Evolutionary conservation across 2,329 filamentous ascomycete species (phyloP), one percentile per base, ranked within the genome.

Genomic region (Catunica adiposa): DNA sequence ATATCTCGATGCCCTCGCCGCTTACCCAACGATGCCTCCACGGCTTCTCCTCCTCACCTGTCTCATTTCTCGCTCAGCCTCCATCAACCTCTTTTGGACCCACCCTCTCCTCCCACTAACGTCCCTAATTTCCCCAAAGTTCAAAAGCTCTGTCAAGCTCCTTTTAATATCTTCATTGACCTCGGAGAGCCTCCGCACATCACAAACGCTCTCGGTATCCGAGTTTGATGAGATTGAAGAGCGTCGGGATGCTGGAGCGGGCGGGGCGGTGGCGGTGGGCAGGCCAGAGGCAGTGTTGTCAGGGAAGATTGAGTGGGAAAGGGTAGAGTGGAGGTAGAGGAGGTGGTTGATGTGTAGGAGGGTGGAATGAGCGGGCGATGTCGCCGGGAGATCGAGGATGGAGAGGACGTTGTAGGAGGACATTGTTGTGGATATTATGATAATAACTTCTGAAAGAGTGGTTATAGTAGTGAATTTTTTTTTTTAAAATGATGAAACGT

Each of bases 91-190:
- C 20, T 73, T 70, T 64, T 80, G 78, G 34, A 80, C 75, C 73
- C 76, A 80, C 58, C 71, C 76, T 51, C 78, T 75, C 63, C 78
- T 74, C 1, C 70, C 67, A 26, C 67, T 66, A 58, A 79, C 74
- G 48, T 64, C 66, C 44, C 76, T 74, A 15, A 79, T 75, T 38
- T 71, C 67, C 23, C 76, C 73, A 65, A 76, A 80, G 66, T 80
- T 82, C 62, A 82, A 72, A 14, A 82, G 71, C 64, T 80, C 77
- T 4, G 77, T 82, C 61, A 82, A 63, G 1, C 76, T 74, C 31
- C 76, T 72, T 68, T 82, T 82, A 68, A 81, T 77, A 61, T 74
- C 72, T 65, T 80, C 77, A 65, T 78, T 79, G 65, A 80, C 73
- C 59, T 74, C 70, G 53, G 70, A 76, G 9, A 80, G 70, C 59